A percentile compares a stretch with the other conserved stretches of the same genome.
phyloP scores from a whole-genome alignment of 257 asterid species.

The Leonotis leonurus region DNA sequence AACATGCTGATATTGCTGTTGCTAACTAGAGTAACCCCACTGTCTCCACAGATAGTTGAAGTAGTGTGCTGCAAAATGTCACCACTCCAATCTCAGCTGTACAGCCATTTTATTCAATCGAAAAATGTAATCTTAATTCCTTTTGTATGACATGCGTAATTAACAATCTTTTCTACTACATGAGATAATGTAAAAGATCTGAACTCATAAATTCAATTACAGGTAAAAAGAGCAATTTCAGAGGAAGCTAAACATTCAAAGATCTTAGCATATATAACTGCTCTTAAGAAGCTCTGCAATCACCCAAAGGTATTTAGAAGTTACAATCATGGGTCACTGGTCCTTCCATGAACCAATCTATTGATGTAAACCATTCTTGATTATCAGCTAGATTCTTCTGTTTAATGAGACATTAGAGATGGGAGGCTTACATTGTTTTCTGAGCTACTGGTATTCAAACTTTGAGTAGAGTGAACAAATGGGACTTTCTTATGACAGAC shows the following conservation, averaged over 20 bases:
- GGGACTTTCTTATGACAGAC: not conserved
- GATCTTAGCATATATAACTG: slow-evolving; percentile 90
- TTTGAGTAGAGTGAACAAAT: not conserved
- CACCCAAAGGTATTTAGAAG: slow-evolving; percentile 99
- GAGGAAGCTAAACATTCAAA: slow-evolving; percentile 76
- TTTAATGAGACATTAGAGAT: not conserved
- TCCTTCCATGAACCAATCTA: not conserved
- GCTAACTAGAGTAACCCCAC: slow-evolving; percentile 1
- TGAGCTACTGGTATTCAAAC: not conserved
- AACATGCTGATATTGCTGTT: not conserved
- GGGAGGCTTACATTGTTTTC: not conserved
- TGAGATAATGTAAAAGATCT: slow-evolving; percentile 8
- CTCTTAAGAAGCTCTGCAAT: slow-evolving; percentile 95
- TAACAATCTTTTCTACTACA: slow-evolving; percentile 5
- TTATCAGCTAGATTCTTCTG: not conserved
- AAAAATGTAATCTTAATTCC: slow-evolving; percentile 58
- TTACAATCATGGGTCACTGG: no score
- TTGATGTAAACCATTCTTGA: not conserved
- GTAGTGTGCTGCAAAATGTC: slow-evolving; percentile 98
- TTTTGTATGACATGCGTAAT: slow-evolving; percentile 9
- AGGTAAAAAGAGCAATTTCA: slow-evolving; percentile 87
- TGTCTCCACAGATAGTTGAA: slow-evolving; percentile 60
- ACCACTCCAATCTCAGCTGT: slow-evolving; percentile 69
- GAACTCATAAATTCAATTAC: slow-evolving; percentile 22
- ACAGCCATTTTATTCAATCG: slow-evolving; percentile 90